A percentile compares a stretch with the other conserved stretches of the same genome.
Conservation (phyloP, 306 rosid species). For the Astragalus glycyphyllos region DNA sequence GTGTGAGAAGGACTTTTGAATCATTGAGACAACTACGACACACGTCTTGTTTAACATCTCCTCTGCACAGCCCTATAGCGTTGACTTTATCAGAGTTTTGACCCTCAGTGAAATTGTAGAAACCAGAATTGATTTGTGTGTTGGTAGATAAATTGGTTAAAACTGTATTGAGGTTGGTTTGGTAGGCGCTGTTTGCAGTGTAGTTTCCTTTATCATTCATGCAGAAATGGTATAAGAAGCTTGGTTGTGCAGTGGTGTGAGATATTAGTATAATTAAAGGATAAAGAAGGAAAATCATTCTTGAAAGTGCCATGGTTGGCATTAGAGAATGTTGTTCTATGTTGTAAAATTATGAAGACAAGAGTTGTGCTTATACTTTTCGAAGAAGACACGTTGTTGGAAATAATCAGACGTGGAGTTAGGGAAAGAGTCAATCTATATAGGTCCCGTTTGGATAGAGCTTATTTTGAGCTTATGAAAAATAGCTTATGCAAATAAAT, state of each 20-base stretch:
- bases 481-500: too few species aligned
- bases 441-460: too few species aligned
- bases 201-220: not conserved
- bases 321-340: too few species aligned
- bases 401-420: too few species aligned
- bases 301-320: too few species aligned
- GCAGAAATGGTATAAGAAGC: not conserved
- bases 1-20: slow-evolving; percentile 3
- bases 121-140: slow-evolving; percentile 36
- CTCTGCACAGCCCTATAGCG: slow-evolving; percentile 51
- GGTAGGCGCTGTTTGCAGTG: slow-evolving; percentile 40
- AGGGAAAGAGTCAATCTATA: too few species aligned
- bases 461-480: too few species aligned
- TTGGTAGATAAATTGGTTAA: slow-evolving; percentile 41
- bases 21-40: slow-evolving; percentile 47
- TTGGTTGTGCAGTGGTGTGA: not conserved
- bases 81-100: slow-evolving; percentile 40
- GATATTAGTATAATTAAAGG: too few species aligned
- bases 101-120: slow-evolving; percentile 48
- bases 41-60: slow-evolving; percentile 31
- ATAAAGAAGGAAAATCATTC: too few species aligned
- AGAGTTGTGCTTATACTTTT: too few species aligned
- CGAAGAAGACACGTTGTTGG: too few species aligned
- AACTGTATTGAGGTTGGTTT: slow-evolving; percentile 42
- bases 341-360: too few species aligned